Base-by-base conservation (phyloP, 208 protist species). In the Naegleria lovaniensis region DNA sequence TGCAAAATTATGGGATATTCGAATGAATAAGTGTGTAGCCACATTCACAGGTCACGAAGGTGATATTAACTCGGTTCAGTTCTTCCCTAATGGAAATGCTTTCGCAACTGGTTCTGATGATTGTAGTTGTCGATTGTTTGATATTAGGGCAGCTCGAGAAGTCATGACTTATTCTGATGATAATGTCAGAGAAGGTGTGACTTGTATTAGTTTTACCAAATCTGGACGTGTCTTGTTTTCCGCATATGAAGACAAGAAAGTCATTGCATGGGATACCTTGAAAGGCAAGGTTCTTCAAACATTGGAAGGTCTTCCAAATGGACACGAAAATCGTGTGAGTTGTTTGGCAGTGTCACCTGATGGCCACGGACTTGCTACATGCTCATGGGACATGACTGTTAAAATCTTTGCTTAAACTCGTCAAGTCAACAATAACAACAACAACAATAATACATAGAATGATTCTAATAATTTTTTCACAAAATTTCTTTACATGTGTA, bases 181-280 rank as follows among this genome's bases (percentile, higher is more conserved):
- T 4, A 93, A 93, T 40, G 89, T 96, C 25, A 96, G 95, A 91
- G 48, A 52, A 67, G 94, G 95, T 91, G 96, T 98, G 58, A 96
- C 95, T 25, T 96, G 94, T n/a, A 94, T 98, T 86, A 90, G 90
- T 89, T 93, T 94, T 92, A 91, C 0, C 55, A 43, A 84, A 22
- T 41, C 25, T 58, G 90, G 90, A 84, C 25, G 90, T n/a, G 93
- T 94, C 83, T 85, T 97, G 39, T 97, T 97, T 93, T 94, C 95
- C 41, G 95, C 96, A 76, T 97, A 96, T 83, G 96, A 97, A 86
- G 94, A 97, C 92, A 97, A 94, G 76, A 93, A 94, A 91, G 96
- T 94, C 90, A 94, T 97, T 86, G 93, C 96, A 33, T 98, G 96
- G 96, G 96, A 98, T 90, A 96, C 96, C 9, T 90, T 98, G 7